Evolutionary conservation across 225 moss, liverwort and hornwort species (phyloP).

Genomic region (Ulota crispa): DNA sequence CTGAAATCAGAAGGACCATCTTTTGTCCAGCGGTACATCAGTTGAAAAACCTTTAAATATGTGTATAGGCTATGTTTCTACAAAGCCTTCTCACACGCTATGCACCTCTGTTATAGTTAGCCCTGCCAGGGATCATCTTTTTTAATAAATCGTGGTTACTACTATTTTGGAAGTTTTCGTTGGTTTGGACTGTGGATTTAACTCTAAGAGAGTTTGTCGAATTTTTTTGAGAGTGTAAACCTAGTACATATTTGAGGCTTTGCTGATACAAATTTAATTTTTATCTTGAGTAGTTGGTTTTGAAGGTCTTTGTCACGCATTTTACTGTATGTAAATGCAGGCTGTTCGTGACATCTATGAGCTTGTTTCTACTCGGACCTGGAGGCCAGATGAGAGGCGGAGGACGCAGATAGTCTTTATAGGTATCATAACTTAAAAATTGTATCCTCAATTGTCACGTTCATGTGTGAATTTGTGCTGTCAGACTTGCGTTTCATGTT

Average conservation of each 20-base stretch:
- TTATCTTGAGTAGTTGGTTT: not conserved
- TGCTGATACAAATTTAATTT: not conserved
- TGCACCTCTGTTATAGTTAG: not conserved
- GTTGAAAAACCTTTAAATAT: not conserved
- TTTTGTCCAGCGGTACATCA: not conserved
- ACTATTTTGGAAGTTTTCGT: not conserved
- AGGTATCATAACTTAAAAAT: slow-evolving; percentile 36
- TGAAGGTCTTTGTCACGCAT: not conserved
- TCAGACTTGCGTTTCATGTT: not conserved
- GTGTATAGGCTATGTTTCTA: not conserved
- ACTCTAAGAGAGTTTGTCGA: not conserved
- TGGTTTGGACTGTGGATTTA: not conserved
- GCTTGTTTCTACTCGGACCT: slow-evolving; percentile 60
- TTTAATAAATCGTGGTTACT: not conserved
- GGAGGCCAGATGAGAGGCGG: slow-evolving; percentile 55
- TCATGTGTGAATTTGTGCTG: not conserved
- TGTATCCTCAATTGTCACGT: not conserved
- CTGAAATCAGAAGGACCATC: not conserved
- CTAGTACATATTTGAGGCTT: not conserved
- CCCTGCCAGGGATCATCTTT: not conserved
- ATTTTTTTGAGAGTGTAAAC: not conserved
- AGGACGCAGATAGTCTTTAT: slow-evolving; percentile 66
- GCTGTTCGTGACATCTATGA: slow-evolving; percentile 82
- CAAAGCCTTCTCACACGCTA: not conserved
- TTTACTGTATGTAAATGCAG: slow-evolving; percentile 40